Evolutionary conservation across 768 basidiomycete species (phyloP).

Genomic region (Mycena capillaripes): DNA sequence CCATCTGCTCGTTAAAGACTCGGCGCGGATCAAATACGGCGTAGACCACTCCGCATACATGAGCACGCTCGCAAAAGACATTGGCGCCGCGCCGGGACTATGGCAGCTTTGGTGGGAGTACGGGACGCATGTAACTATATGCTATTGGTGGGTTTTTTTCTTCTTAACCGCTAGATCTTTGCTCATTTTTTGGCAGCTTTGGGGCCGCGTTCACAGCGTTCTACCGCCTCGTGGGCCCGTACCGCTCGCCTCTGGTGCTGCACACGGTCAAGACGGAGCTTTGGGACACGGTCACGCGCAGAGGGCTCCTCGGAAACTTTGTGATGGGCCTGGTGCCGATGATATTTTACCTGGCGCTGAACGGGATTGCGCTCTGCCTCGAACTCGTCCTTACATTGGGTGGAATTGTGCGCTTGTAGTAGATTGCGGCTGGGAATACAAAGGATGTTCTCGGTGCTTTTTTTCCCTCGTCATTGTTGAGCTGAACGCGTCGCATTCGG

Average conservation of each 20-base stretch:
- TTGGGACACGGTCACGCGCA: conserved; percentile 70
- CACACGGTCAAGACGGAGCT: conserved; percentile 66
- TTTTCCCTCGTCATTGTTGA: not conserved
- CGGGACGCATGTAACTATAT: conserved; percentile 63
- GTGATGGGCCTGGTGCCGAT: conserved; percentile 71
- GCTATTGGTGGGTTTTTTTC: conserved; percentile 62
- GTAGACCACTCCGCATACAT: conserved; percentile 72
- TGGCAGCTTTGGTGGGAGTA: conserved; percentile 61
- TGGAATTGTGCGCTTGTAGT: not conserved
- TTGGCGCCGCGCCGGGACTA: conserved; percentile 66
- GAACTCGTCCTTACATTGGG: conserved; percentile 24
- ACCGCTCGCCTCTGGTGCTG: conserved; percentile 54
- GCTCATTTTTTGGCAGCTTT: conserved; percentile 51
- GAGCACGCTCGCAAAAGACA: conserved; percentile 69
- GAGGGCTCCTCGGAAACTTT: conserved; percentile 68
- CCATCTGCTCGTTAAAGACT: conserved; percentile 65
- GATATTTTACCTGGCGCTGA: conserved; percentile 55
- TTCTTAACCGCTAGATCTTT: not conserved
- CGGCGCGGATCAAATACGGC: conserved; percentile 70
- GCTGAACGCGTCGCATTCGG: not conserved
- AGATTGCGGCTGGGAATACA: too few relatives aligned
- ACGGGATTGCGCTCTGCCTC: conserved; percentile 11
- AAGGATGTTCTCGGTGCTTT: too few relatives aligned
- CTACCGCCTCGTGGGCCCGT: conserved; percentile 71
- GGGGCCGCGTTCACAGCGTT: conserved; percentile 72